These are phyloP conservation scores for Epichloe brachyelytri DNA, from an alignment of 2,329 filamentous ascomycete genomes.

Conservation along the genomic window DNA sequence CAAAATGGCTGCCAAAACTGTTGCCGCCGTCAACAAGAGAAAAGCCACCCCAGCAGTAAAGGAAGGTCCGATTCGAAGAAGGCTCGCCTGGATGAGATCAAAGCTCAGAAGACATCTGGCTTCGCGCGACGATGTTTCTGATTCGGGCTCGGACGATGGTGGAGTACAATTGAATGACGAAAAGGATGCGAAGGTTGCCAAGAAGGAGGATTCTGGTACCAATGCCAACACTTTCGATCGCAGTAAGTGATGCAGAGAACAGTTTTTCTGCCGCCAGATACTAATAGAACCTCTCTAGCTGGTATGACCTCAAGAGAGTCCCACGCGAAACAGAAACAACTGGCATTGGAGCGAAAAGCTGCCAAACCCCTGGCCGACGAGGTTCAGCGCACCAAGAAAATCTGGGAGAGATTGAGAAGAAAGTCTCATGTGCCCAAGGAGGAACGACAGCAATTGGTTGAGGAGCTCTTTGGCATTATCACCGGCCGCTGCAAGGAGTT, in stretches of 20 bases:
- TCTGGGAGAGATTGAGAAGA: constrained; percentile 86
- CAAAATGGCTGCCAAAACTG: constrained; percentile 35
- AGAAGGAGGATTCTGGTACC: constrained; percentile 18
- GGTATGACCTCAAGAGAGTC: constrained; percentile 60
- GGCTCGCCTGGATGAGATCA: constrained; percentile 27
- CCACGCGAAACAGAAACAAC: constrained; percentile 82
- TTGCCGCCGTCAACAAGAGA: constrained; percentile 39
- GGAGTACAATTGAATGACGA: constrained; percentile 33
- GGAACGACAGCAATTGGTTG: constrained; percentile 74
- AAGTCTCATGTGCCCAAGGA: constrained; percentile 89
- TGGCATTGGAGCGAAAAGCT: constrained; percentile 78
- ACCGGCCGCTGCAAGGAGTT: constrained; percentile 88
- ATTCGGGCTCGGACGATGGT: constrained; percentile 34
- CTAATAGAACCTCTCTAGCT: neutral
- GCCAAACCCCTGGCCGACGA: constrained; percentile 88
- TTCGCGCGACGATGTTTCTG: constrained; percentile 25
- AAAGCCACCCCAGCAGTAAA: constrained; percentile 37
- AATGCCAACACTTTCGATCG: constrained; percentile 29
- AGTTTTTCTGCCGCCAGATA: neutral
- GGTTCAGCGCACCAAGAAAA: constrained; percentile 80
- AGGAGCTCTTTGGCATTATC: constrained; percentile 83
- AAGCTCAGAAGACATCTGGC: constrained; percentile 18
- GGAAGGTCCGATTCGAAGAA: constrained; percentile 37
- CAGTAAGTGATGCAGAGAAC: constrained; percentile 19
- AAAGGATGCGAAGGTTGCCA: constrained; percentile 17